Evolutionary conservation across 2,329 filamentous ascomycete genomes (phyloP).

Genomic region (Gremmenia infestans): DNA sequence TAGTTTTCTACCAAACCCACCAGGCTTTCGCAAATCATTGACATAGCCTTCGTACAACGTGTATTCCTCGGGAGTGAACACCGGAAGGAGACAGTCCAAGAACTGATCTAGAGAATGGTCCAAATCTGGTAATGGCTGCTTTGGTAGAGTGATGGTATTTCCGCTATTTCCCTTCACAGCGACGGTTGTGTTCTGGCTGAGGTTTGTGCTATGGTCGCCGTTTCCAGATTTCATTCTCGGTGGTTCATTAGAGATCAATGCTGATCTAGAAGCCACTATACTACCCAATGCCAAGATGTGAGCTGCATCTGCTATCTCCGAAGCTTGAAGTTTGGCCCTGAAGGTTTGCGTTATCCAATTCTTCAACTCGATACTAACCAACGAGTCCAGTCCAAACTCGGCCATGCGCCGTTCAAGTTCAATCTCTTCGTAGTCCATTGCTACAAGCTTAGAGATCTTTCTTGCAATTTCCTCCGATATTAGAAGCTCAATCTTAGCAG

Average conservation of each 20-base stretch:
- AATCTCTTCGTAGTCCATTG: slow-evolving; percentile 7
- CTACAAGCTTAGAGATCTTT: slow-evolving; percentile 8
- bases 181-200: neutral
- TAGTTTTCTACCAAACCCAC: slow-evolving; percentile 8
- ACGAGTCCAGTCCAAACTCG: slow-evolving; percentile 13
- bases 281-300: slow-evolving; percentile 20
- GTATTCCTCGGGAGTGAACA: slow-evolving; percentile 5
- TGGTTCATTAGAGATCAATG: slow-evolving; percentile 7
- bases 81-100: neutral
- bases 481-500: neutral
- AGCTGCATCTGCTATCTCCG: slow-evolving; percentile 24
- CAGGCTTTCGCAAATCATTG: slow-evolving; percentile 7
- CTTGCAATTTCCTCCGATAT: slow-evolving; percentile 1
- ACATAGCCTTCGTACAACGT: neutral
- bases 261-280: slow-evolving; percentile 19
- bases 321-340: slow-evolving; percentile 23
- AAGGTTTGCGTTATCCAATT: slow-evolving; percentile 21
- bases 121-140: slow-evolving; percentile 12
- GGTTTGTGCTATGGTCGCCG: neutral
- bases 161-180: neutral
- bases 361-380: slow-evolving; percentile 15
- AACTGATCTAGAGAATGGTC: slow-evolving; percentile 5
- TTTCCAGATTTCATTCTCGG: neutral
- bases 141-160: slow-evolving; percentile 1
- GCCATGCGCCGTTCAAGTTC: slow-evolving; percentile 1